Percentiles rank a stretch among this genome's conserved stretches.
Evolutionary conservation across 129 eudicot genomes (phyloP).

Genomic region (Chrysanthemum makinoi): DNA sequence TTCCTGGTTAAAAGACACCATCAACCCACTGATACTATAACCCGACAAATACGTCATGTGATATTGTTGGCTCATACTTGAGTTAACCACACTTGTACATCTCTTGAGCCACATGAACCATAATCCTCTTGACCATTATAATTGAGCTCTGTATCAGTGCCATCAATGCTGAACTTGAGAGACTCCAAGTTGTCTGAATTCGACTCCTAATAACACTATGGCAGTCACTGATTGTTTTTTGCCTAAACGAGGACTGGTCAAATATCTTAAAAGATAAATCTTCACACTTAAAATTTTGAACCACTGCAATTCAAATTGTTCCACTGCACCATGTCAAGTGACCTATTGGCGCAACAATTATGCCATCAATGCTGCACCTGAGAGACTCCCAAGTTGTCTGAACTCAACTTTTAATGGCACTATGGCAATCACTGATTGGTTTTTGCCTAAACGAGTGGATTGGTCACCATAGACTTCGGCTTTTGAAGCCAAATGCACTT

Average conservation of each 20-base stretch:
- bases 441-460: slow-evolving; percentile 33
- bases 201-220: slow-evolving; percentile 49
- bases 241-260: slow-evolving; percentile 22
- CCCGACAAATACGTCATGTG: background rate
- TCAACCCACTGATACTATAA: background rate
- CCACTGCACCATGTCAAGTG: slow-evolving; percentile 83
- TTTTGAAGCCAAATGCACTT: slow-evolving; percentile 29
- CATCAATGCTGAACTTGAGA: slow-evolving; percentile 48
- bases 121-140: slow-evolving; percentile 54
- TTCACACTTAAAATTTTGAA: slow-evolving; percentile 24
- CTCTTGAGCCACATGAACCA: slow-evolving; percentile 48
- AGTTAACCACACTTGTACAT: slow-evolving; percentile 49
- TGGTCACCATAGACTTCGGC: slow-evolving; percentile 24
- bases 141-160: slow-evolving; percentile 40
- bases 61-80: background rate
- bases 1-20: background rate
- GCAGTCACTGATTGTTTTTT: slow-evolving; percentile 41
- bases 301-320: slow-evolving; percentile 41
- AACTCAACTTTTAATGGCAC: slow-evolving; percentile 59
- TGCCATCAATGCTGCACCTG: slow-evolving; percentile 49
- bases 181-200: slow-evolving; percentile 79
- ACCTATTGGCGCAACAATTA: slow-evolving; percentile 68
- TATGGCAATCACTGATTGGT: slow-evolving; percentile 36
- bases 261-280: background rate
- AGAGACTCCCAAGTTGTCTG: slow-evolving; percentile 73